These are phyloP conservation scores for Striga asiatica DNA, from an alignment of 257 asterid species.

Conservation along the genomic window DNA sequence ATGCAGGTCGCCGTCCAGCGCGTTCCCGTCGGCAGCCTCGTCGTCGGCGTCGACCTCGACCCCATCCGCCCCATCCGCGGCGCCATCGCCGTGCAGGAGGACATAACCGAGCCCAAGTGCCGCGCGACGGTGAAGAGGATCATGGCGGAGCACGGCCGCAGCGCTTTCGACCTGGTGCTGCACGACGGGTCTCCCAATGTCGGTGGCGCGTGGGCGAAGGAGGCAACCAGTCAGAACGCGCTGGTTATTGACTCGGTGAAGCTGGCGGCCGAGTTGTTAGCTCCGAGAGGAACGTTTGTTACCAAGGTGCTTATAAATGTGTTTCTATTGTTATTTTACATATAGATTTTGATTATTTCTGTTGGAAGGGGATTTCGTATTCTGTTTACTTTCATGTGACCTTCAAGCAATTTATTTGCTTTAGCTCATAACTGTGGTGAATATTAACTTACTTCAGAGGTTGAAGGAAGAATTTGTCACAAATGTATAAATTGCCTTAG, in stretches of 20 bases:
- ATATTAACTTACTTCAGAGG: no score
- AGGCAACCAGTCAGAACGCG: constrained; percentile 83
- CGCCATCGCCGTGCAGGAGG: constrained; percentile 68
- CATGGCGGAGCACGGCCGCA: constrained; percentile 65
- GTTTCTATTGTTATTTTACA: background rate
- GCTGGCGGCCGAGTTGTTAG: constrained; percentile 70
- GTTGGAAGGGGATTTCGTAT: no score
- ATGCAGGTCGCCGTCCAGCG: constrained; percentile 78
- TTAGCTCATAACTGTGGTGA: no score
- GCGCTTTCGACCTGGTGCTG: constrained; percentile 71
- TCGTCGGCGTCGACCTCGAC: constrained; percentile 78
- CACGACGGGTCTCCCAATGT: constrained; percentile 94
- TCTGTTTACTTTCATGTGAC: no score
- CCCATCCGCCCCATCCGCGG: constrained; percentile 81
- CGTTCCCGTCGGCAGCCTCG: constrained; percentile 76
- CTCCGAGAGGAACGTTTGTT: constrained; percentile 77
- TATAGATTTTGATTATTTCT: no score
- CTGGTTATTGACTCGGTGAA: constrained; percentile 84
- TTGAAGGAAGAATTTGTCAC: no score
- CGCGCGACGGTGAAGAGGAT: constrained; percentile 41
- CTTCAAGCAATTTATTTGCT: no score
- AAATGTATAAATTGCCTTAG: no score
- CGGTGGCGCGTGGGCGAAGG: constrained; percentile 95
- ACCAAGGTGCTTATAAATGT: constrained; percentile 47
- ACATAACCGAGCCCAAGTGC: constrained; percentile 66